phyloP scores from a whole-genome alignment of 768 basidiomycete species.

The Auriscalpium microsporum region DNA sequence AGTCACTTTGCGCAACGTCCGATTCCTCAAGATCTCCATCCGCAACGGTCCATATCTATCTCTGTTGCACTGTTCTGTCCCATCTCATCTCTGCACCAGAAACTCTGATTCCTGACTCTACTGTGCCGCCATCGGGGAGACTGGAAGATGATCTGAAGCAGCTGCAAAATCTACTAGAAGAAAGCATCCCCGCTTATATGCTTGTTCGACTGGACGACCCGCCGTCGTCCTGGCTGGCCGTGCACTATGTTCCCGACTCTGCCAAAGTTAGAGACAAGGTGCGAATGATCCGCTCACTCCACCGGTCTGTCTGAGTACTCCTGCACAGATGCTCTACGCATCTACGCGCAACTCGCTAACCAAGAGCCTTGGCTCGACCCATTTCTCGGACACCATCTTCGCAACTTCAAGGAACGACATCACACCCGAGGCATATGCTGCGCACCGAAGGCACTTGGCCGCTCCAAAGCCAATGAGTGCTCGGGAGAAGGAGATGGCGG shows the following conservation, averaged over 20 bases:
- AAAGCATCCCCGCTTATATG: slow-evolving; percentile 65
- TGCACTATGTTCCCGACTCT: slow-evolving; percentile 76
- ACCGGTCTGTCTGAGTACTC: background rate
- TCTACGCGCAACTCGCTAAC: slow-evolving; percentile 63
- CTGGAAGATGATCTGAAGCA: slow-evolving; percentile 54
- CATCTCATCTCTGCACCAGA: slow-evolving; percentile 39
- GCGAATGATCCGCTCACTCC: background rate
- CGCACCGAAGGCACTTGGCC: slow-evolving; percentile 59
- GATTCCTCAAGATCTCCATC: slow-evolving; percentile 76
- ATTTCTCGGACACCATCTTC: slow-evolving; percentile 69
- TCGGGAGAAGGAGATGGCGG: slow-evolving; percentile 74
- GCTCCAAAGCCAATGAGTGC: slow-evolving; percentile 79
- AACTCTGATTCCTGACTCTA: slow-evolving; percentile 52
- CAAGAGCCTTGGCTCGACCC: slow-evolving; percentile 63
- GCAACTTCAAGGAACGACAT: slow-evolving; percentile 66
- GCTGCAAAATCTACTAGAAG: slow-evolving; percentile 51
- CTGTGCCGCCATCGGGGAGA: slow-evolving; percentile 39
- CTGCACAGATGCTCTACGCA: slow-evolving; percentile 76
- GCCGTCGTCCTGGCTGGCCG: slow-evolving; percentile 57
- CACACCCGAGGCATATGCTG: slow-evolving; percentile 59
- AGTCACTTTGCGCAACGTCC: slow-evolving; percentile 37
- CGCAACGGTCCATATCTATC: slow-evolving; percentile 49
- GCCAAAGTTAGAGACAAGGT: slow-evolving; percentile 82
- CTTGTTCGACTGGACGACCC: slow-evolving; percentile 57
- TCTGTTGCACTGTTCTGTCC: slow-evolving; percentile 9